A percentile compares a stretch with the other conserved stretches of the same genome.
phyloP scores from a whole-genome alignment of 495 filamentous ascomycete genomes.

The Aspergillus panamensis region DNA sequence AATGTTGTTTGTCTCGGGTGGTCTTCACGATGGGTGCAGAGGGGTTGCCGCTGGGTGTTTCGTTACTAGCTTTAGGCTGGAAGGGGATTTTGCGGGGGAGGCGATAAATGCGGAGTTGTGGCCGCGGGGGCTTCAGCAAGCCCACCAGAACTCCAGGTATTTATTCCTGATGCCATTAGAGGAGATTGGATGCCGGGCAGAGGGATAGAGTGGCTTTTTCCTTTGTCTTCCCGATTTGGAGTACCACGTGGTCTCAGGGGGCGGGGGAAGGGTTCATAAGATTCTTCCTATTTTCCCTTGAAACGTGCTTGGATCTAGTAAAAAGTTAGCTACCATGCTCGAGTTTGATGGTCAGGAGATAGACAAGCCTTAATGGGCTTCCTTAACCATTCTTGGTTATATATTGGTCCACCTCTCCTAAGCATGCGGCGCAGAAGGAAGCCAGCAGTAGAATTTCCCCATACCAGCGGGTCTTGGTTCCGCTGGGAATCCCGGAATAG shows the following conservation, averaged over 20 bases:
- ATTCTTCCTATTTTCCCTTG: too few relatives aligned
- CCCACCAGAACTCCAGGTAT: background rate
- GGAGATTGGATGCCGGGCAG: background rate
- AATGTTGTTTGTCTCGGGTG: slow-evolving; percentile 1
- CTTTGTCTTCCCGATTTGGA: too few relatives aligned
- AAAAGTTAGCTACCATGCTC: too few relatives aligned
- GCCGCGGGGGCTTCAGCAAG: background rate
- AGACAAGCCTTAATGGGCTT: background rate
- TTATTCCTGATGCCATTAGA: background rate
- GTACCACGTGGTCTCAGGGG: too few relatives aligned
- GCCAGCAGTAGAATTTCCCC: background rate
- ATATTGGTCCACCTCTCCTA: background rate
- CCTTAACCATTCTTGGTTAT: background rate
- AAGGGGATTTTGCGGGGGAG: slow-evolving; percentile 3
- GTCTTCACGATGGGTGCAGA: background rate
- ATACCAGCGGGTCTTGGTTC: background rate
- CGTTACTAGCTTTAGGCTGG: background rate
- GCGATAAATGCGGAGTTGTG: slow-evolving; percentile 5
- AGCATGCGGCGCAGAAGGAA: background rate
- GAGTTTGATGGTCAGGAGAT: too few relatives aligned
- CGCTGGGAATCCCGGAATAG: background rate
- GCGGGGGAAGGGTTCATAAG: too few relatives aligned
- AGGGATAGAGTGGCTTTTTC: background rate
- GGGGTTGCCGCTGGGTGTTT: background rate
- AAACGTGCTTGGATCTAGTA: too few relatives aligned